Conservation (phyloP, 2,329 filamentous ascomycete genomes). For the Harringtonia lauricola region DNA sequence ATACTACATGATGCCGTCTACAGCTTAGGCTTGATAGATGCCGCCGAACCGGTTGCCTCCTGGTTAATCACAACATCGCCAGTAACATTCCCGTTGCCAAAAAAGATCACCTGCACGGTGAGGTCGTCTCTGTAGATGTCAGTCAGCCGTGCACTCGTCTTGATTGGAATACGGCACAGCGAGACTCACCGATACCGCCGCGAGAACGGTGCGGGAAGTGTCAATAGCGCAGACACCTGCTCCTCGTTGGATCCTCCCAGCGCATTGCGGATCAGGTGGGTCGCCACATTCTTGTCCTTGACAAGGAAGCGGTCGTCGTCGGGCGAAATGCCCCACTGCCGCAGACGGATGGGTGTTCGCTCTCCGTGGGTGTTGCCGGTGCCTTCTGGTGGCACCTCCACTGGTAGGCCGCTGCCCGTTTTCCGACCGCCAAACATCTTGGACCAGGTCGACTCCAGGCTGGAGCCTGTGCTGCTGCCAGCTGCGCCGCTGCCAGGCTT, state of each 20-base stretch:
- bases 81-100: constrained; percentile 67
- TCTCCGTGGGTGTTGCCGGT: constrained; percentile 52
- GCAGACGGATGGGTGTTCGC: constrained; percentile 74
- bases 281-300: constrained; percentile 91
- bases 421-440: constrained; percentile 37
- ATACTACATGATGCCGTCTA: constrained; percentile 3
- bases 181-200: constrained; percentile 68
- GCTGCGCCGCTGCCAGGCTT: not conserved
- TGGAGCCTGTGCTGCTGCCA: constrained; percentile 10
- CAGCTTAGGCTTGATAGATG: constrained; percentile 21
- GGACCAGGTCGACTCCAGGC: constrained; percentile 52
- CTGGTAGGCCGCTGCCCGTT: constrained; percentile 43
- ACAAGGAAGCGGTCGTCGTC: constrained; percentile 77
- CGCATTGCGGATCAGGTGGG: constrained; percentile 89
- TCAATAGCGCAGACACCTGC: constrained; percentile 85
- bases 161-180: too few relatives aligned
- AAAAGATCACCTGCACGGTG: constrained; percentile 98
- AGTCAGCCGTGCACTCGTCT: too few relatives aligned
- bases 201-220: constrained; percentile 82
- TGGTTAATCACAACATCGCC: constrained; percentile 75
- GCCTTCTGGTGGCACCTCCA: constrained; percentile 47
- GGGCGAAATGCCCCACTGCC: constrained; percentile 78
- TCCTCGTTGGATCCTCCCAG: constrained; percentile 88
- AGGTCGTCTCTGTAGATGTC: constrained; percentile 62
- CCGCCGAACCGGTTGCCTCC: constrained; percentile 61